Evolutionary conservation across 495 filamentous ascomycete genomes (phyloP).

Genomic region (Penicillium salamii): DNA sequence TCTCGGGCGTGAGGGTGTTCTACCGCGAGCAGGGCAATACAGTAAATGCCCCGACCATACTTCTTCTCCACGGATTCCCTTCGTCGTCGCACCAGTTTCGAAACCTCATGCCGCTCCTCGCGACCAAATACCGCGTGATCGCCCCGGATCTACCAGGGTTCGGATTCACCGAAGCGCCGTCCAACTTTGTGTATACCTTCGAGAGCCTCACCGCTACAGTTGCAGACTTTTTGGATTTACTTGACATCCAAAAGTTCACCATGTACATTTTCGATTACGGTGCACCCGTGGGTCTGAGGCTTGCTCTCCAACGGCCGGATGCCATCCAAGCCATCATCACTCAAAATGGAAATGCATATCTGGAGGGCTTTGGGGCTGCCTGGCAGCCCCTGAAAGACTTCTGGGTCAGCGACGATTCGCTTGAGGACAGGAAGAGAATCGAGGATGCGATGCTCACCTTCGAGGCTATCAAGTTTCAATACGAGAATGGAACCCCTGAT

Average conservation of each 20-base stretch:
- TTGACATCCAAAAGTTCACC: constrained; percentile 46
- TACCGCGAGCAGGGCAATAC: constrained; percentile 48
- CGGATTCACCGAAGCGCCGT: constrained; percentile 53
- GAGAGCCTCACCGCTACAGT: constrained; percentile 47
- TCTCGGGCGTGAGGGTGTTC: constrained; percentile 40
- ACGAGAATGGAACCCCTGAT: constrained; percentile 42
- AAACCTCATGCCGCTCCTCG: constrained; percentile 54
- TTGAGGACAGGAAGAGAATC: constrained; percentile 38
- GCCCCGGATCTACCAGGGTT: constrained; percentile 63
- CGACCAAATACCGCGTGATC: constrained; percentile 49
- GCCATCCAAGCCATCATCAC: constrained; percentile 52
- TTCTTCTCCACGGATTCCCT: constrained; percentile 33
- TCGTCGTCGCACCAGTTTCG: background rate
- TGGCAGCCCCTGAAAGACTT: constrained; percentile 49
- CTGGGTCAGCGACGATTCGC: constrained; percentile 42
- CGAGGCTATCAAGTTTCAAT: constrained; percentile 53
- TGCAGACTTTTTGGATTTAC: constrained; percentile 42
- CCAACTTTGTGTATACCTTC: constrained; percentile 51
- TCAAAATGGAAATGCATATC: constrained; percentile 66
- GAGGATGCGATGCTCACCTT: constrained; percentile 37
- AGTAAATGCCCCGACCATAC: constrained; percentile 41
- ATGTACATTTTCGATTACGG: constrained; percentile 70
- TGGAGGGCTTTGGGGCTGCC: constrained; percentile 55
- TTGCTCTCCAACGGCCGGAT: constrained; percentile 49
- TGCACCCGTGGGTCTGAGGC: constrained; percentile 53